phyloP scores from a whole-genome alignment of 2,329 filamentous ascomycete genomes.

The Sporothrix brasiliensis region DNA sequence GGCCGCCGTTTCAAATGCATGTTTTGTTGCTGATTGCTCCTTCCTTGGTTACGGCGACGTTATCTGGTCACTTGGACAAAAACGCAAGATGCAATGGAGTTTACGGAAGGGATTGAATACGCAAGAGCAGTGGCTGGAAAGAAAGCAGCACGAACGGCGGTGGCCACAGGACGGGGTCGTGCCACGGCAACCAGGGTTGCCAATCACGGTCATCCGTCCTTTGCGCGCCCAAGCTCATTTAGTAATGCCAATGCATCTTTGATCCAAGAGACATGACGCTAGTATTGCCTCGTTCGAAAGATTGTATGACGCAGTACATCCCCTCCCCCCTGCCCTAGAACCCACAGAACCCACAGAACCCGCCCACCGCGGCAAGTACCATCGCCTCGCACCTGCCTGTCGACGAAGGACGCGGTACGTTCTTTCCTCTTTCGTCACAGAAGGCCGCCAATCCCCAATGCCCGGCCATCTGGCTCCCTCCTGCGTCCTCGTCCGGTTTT shows the following conservation, averaged over 20 bases:
- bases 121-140: conserved; percentile 12
- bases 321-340: conserved; percentile 9
- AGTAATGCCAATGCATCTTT: conserved; percentile 17
- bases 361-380: background rate
- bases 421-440: conserved; percentile 13
- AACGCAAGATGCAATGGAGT: conserved; percentile 10
- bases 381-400: background rate
- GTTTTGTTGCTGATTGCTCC: background rate
- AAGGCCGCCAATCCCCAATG: background rate
- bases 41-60: background rate
- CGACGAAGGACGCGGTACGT: background rate
- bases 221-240: conserved; percentile 14
- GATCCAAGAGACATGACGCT: conserved; percentile 21
- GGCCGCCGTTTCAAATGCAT: background rate
- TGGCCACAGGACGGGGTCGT: conserved; percentile 13
- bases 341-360: background rate
- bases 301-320: conserved; percentile 22
- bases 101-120: conserved; percentile 15
- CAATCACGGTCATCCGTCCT: background rate
- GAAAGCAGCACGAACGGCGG: background rate
- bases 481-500: background rate
- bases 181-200: background rate
- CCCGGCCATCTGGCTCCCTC: conserved; percentile 8
- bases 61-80: background rate
- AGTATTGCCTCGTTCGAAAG: background rate